Conservation (phyloP, 176 grass and related monocot species). For the Oryza rufipogon region DNA sequence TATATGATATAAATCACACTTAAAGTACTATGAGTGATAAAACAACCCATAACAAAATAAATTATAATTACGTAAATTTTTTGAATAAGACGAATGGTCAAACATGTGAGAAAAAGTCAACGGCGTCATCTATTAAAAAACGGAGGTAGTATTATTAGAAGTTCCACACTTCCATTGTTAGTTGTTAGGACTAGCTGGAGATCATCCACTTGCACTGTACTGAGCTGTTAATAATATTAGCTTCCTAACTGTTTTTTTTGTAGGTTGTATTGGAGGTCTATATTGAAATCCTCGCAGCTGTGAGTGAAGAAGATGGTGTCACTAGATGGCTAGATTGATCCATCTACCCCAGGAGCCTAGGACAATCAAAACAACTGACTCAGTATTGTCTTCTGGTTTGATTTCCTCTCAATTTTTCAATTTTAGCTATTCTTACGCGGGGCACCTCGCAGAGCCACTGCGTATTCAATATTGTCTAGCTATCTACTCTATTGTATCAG, state of each 20-base stretch:
- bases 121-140: no score
- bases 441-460: neutral
- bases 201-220: neutral
- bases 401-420: neutral
- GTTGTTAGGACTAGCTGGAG: neutral
- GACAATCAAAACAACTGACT: constrained; percentile 13
- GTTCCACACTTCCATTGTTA: neutral
- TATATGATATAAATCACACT: no score
- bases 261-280: constrained; percentile 71
- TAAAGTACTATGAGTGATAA: no score
- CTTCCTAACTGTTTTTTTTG: constrained; percentile 14
- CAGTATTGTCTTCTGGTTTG: constrained; percentile 17
- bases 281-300: constrained; percentile 74
- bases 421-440: constrained; percentile 13
- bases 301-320: constrained; percentile 83
- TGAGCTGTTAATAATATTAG: neutral
- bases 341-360: neutral
- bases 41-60: no score
- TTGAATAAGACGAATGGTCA: no score
- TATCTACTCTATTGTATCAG: neutral
- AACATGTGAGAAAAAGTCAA: no score
- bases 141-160: no score
- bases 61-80: no score
- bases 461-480: neutral
- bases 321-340: constrained; percentile 73